A percentile compares a stretch with the other conserved stretches of the same genome.
These are phyloP conservation scores for Mucor circinelloides DNA, from an alignment of 371 early-diverging fungal species.

Conservation along the genomic window DNA sequence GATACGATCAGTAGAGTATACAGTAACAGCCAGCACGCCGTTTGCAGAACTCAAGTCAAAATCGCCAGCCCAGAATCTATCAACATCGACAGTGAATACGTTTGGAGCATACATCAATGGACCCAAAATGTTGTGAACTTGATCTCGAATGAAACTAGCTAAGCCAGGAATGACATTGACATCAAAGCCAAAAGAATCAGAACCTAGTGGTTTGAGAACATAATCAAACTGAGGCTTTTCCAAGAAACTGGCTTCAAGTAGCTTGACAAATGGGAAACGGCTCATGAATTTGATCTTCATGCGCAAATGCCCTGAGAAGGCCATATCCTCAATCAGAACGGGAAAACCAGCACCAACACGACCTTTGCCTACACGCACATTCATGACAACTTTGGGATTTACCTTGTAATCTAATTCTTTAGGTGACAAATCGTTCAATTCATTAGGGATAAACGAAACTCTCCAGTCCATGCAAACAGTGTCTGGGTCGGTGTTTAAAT, in stretches of 20 bases:
- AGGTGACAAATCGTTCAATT: slow-evolving; percentile 68
- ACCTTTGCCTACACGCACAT: slow-evolving; percentile 88
- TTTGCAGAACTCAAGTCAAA: slow-evolving; percentile 63
- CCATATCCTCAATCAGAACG: slow-evolving; percentile 91
- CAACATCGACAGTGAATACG: slow-evolving; percentile 80
- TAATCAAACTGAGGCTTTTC: slow-evolving; percentile 93
- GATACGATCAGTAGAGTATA: slow-evolving; percentile 77
- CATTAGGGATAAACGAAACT: slow-evolving; percentile 84
- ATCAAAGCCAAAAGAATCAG: slow-evolving; percentile 85
- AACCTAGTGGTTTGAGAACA: slow-evolving; percentile 90
- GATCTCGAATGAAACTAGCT: slow-evolving; percentile 78
- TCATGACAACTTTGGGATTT: slow-evolving; percentile 92
- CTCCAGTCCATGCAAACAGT: slow-evolving; percentile 93
- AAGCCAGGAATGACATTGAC: slow-evolving; percentile 86
- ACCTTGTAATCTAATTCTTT: slow-evolving; percentile 67
- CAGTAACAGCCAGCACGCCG: slow-evolving; percentile 83
- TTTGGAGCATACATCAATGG: slow-evolving; percentile 90
- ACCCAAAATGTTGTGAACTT: slow-evolving; percentile 70
- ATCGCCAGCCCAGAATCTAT: slow-evolving; percentile 76
- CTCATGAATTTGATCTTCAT: slow-evolving; percentile 84
- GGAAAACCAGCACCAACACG: slow-evolving; percentile 92
- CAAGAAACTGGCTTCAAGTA: slow-evolving; percentile 88
- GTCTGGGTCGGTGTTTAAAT: slow-evolving; percentile 77
- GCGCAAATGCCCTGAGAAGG: slow-evolving; percentile 84
- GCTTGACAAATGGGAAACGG: slow-evolving; percentile 88